Base-by-base conservation (phyloP, 2,329 filamentous ascomycete genomes). In the Rugonectria rugulosa region DNA sequence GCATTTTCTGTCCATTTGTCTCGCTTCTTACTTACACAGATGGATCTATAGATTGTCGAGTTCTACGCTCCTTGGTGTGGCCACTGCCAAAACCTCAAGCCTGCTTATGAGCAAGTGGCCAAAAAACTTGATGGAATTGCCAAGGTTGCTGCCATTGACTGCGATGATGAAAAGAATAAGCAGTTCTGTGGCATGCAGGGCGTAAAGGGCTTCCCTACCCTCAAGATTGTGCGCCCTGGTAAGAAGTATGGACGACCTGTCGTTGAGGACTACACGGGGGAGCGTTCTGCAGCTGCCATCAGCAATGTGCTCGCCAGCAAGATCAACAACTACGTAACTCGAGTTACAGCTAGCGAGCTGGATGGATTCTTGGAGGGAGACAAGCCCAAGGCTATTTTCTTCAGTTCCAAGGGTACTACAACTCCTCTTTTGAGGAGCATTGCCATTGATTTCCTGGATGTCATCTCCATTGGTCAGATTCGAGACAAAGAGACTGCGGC, bases 41-140 rank as follows among this genome's bases (percentile, higher is more conserved):
- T n/a, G 7, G 24, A 24, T 17, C 36, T 40, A 6, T 63, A 87
- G 82, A 82, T 87, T 40, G 77, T 87, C 72, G 91, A 93, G 77
- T 98, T 98, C 82, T 98, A 97, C 70, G 94, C 94, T 8, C 94
- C 94, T 20, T 98, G 94, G 94, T 98, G 95, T 70, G 95, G 94
- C 36, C 95, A 98, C 77, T 99, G 95, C 79, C 85, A 97, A 77
- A 97, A 90, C 77, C 88, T 99, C 69, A 93, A 97, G 77, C 94
- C 93, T 3, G 91, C 91, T 38, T 99, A 95, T 77, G 94, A 98
- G 75, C 97, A 97, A 75, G 93, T 88, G 2, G 95, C 95, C 66
- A 90, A 89, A 68, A 92, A 88, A 67, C 88, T 99, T 55, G 85
- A 89, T n/a, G 95, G 95, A 12, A 83, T 98, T 12, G 95, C 92